phyloP scores from a whole-genome alignment of 2,329 filamentous ascomycete genomes.

The Niveomyces coronatus region DNA sequence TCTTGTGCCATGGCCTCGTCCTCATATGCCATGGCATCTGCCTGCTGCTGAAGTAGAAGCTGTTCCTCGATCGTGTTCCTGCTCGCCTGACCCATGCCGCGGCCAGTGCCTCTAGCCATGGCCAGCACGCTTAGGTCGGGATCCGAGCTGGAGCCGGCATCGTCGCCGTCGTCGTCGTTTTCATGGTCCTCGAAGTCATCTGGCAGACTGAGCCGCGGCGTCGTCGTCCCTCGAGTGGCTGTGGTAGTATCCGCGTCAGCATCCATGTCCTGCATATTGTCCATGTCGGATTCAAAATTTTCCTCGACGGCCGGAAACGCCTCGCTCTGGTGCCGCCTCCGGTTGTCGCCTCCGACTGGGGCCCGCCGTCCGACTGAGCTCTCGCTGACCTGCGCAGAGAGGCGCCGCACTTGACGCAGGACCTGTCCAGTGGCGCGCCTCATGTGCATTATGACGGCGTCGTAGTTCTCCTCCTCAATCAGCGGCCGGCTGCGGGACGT shows the following conservation, averaged over 20 bases:
- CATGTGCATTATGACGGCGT: background rate
- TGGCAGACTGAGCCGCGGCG: conserved; percentile 27
- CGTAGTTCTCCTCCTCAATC: background rate
- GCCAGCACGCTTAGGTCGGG: conserved; percentile 28
- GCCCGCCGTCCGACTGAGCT: conserved; percentile 3
- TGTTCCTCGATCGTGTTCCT: conserved; percentile 9
- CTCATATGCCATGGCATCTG: conserved; percentile 17
- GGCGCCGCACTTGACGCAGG: background rate
- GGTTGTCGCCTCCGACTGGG: background rate
- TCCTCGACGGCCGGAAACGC: background rate
- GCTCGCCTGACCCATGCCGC: conserved; percentile 1
- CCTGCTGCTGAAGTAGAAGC: conserved; percentile 10
- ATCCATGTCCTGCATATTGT: background rate
- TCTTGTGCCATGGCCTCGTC: conserved; percentile 15
- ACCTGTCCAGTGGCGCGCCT: background rate
- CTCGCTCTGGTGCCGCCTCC: background rate
- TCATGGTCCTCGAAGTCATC: conserved; percentile 23
- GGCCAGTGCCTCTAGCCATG: conserved; percentile 19
- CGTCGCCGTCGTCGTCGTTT: too few relatives aligned
- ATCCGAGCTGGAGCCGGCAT: conserved; percentile 27
- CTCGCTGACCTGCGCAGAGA: conserved; percentile 4
- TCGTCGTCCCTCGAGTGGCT: conserved; percentile 21
- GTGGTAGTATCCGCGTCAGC: background rate
- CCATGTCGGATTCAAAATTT: background rate
- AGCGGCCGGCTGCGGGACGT: background rate